A percentile compares a stretch with the other conserved stretches of the same genome.
Conservation (phyloP, 495 filamentous ascomycete species). For the Podospora bellae-mahoneyi region DNA sequence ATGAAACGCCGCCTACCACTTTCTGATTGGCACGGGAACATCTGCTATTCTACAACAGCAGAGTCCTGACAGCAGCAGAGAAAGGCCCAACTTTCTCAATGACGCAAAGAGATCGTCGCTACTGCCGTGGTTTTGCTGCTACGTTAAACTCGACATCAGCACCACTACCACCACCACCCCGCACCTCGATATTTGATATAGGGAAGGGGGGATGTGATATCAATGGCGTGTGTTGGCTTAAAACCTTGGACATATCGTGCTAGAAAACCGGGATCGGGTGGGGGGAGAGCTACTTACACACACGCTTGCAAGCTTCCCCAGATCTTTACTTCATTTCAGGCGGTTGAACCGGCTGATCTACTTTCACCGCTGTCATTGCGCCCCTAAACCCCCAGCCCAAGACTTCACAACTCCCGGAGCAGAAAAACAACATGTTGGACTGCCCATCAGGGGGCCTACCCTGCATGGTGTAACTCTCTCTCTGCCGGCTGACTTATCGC, state of each 20-base stretch:
- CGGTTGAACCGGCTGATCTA: slow-evolving; percentile 12
- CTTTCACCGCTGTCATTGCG: neutral
- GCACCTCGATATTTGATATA: neutral
- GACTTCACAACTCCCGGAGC: slow-evolving; percentile 1
- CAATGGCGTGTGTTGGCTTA: neutral
- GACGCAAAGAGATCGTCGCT: slow-evolving; percentile 4
- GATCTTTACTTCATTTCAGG: slow-evolving; percentile 10
- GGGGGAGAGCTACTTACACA: neutral
- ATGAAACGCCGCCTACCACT: slow-evolving; percentile 25
- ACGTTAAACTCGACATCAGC: neutral
- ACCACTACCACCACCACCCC: neutral
- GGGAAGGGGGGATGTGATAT: neutral
- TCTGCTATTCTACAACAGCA: neutral
- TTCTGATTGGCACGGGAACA: slow-evolving; percentile 23
- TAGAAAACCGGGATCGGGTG: slow-evolving; percentile 7
- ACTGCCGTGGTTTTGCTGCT: neutral
- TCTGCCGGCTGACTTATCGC: slow-evolving; percentile 6
- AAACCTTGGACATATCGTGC: neutral
- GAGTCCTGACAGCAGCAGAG: neutral
- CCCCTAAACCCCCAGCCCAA: neutral
- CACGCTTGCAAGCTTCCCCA: slow-evolving; percentile 7
- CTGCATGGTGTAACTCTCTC: neutral
- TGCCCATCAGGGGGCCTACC: neutral
- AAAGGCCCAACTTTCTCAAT: slow-evolving; percentile 3
- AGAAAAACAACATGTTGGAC: neutral